Conservation (phyloP, 306 rosid species). For the Sophora flavescens region DNA sequence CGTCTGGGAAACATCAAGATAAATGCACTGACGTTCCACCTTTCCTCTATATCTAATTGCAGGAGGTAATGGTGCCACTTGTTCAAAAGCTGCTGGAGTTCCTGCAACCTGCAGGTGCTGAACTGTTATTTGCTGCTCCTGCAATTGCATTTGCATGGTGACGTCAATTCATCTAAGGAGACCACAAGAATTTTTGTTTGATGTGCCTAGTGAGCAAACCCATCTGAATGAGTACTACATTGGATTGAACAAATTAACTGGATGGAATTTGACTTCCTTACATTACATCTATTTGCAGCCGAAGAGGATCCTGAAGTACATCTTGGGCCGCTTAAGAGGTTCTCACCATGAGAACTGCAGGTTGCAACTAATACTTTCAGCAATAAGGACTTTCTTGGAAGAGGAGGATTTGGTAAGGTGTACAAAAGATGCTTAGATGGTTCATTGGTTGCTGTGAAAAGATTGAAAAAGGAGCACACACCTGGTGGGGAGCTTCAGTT, state of each 20-base stretch:
- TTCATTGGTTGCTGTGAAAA: slow-evolving; percentile 76
- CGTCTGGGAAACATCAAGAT: slow-evolving; percentile 16
- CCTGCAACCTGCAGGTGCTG: slow-evolving; percentile 57
- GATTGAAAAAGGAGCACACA: slow-evolving; percentile 83
- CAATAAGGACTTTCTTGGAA: slow-evolving; percentile 67
- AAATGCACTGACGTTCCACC: neutral
- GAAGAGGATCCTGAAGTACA: slow-evolving; percentile 93
- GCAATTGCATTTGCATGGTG: slow-evolving; percentile 90
- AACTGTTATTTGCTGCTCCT: slow-evolving; percentile 73
- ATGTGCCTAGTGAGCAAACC: slow-evolving; percentile 70
- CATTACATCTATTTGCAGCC: slow-evolving; percentile 52
- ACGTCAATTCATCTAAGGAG: slow-evolving; percentile 60
- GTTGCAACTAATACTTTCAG: slow-evolving; percentile 55
- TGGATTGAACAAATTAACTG: slow-evolving; percentile 15
- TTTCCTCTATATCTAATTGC: slow-evolving; percentile 30
- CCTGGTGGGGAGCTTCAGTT: slow-evolving; percentile 76
- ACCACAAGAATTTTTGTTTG: slow-evolving; percentile 80
- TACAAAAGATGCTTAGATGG: slow-evolving; percentile 85
- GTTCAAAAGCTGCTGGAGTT: slow-evolving; percentile 71
- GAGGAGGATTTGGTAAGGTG: slow-evolving; percentile 88
- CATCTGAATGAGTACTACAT: neutral
- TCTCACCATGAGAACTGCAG: slow-evolving; percentile 77
- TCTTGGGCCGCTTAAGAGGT: slow-evolving; percentile 84
- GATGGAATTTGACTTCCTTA: slow-evolving; percentile 23
- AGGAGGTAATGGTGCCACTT: slow-evolving; percentile 78